Evolutionary conservation across 345 rosid genomes (phyloP), one percentile per base, ranked within the genome.

Genomic region (Iberis pinnata): DNA sequence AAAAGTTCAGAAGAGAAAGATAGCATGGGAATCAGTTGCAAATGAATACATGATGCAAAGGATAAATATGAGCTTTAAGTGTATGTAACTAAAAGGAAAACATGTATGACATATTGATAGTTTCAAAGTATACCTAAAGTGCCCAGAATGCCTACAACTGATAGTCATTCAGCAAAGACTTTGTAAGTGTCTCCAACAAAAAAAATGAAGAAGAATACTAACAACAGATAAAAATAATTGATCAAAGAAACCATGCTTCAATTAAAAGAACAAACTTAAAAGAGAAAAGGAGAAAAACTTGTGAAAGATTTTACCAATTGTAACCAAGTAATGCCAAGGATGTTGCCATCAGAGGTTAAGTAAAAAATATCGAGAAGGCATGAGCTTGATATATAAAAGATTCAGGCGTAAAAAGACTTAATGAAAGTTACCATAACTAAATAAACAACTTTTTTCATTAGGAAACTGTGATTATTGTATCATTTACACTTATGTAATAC

Each of bases 181-280:
- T 95, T 93, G 71, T 75, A 93, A 14, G 99, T 93, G 72, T 93
- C 99, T 68, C 99, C 99, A 67, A 88, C 99, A 74, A 88, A 92
- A 43, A 88, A 97, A n/a, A n/a, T 22, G 99, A 73, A 61, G 97
- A 93, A 57, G 99, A 95, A 73, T 88, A 88, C 97, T 86, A 58
- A 14, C 49, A 62, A 33, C 60, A 68, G 33, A 54, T 29, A 52
- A 39, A 10, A 56, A 6, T 5, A 55, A 49, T 26, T 45, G 44
- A 43, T 40, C 56, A 54, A 50, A 53, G 8, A 6, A 61, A 44
- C 65, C 41, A n/a, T 33, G 35, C 46, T 42, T 35, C 24, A 53
- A 43, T 15, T 9, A 14, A 25, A 40, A 14, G n/a, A n/a, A n/a
- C n/a, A n/a, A n/a, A n/a, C n/a, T n/a, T n/a, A n/a, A n/a, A n/a